phyloP scores from a whole-genome alignment of 495 filamentous ascomycete genomes.

The Tuber brumale region DNA sequence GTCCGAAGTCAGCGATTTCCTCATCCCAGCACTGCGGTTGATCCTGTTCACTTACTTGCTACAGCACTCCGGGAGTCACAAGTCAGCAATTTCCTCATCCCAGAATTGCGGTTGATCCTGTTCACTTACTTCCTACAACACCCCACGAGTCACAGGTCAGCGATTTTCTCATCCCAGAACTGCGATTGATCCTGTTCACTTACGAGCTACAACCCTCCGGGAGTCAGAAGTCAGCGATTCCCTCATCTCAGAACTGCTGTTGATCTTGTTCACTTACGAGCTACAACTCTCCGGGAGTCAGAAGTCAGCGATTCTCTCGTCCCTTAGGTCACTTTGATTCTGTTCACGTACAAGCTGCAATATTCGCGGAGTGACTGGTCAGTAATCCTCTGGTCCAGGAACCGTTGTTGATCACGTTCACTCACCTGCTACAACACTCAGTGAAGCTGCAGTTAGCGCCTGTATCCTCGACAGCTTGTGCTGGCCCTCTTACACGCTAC shows the following conservation, averaged over 20 bases:
- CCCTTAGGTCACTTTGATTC: no score
- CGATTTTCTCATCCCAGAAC: background rate
- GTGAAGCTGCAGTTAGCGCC: no score
- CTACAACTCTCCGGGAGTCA: background rate
- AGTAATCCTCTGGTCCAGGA: no score
- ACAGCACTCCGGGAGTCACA: background rate
- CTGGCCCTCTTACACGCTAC: no score
- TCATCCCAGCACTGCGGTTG: background rate
- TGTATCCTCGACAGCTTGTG: fast-evolving
- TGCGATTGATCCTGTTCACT: background rate
- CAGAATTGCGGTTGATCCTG: background rate
- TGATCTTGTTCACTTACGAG: background rate
- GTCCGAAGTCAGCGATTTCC: background rate
- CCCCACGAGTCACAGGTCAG: background rate
- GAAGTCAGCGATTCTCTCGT: background rate
- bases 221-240: background rate
- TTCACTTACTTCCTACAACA: background rate
- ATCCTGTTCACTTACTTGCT: background rate
- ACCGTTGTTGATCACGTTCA: no score
- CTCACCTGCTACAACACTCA: no score
- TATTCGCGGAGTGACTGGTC: no score
- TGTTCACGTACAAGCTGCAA: no score
- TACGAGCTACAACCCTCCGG: background rate
- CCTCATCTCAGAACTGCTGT: background rate
- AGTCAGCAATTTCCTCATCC: background rate